Evolutionary conservation across 257 asterid genomes (phyloP).

Genomic region (Phtheirospermum japonicum): DNA sequence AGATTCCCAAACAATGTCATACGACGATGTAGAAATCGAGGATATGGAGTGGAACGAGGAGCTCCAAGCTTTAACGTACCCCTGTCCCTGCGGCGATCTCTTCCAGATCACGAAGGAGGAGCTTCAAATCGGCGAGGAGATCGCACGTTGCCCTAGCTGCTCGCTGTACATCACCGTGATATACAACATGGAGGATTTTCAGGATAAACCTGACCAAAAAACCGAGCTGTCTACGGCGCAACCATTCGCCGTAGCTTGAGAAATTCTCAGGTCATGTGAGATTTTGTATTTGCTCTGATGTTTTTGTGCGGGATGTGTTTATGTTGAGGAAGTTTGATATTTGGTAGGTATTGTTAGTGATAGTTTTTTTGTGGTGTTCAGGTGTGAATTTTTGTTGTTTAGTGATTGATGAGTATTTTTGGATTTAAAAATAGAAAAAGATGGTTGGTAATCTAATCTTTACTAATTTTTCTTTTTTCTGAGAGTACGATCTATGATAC

Average conservation of each 20-base stretch:
- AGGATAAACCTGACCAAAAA: constrained; percentile 44
- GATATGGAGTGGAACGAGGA: constrained; percentile 97
- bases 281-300: background rate
- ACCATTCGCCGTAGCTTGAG: constrained; percentile 75
- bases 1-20: constrained; percentile 59
- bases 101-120: constrained; percentile 92
- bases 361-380: constrained; percentile 18
- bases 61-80: constrained; percentile 75
- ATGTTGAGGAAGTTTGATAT: constrained; percentile 1
- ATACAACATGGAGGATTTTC: constrained; percentile 76
- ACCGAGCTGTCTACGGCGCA: constrained; percentile 50
- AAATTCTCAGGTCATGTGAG: constrained; percentile 14
- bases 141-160: constrained; percentile 94
- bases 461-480: background rate
- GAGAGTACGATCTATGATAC: background rate
- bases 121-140: constrained; percentile 77
- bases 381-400: background rate
- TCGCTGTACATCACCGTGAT: constrained; percentile 82
- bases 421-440: too few species aligned
- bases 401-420: background rate
- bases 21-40: constrained; percentile 95
- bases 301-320: too few species aligned
- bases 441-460: background rate
- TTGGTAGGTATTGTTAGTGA: constrained; percentile 18
- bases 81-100: constrained; percentile 94